A percentile compares a stretch with the other conserved stretches of the same genome.
These are phyloP conservation scores for Scheffersomyces titani DNA, from an alignment of 1,139 yeast species.

Conservation along the genomic window DNA sequence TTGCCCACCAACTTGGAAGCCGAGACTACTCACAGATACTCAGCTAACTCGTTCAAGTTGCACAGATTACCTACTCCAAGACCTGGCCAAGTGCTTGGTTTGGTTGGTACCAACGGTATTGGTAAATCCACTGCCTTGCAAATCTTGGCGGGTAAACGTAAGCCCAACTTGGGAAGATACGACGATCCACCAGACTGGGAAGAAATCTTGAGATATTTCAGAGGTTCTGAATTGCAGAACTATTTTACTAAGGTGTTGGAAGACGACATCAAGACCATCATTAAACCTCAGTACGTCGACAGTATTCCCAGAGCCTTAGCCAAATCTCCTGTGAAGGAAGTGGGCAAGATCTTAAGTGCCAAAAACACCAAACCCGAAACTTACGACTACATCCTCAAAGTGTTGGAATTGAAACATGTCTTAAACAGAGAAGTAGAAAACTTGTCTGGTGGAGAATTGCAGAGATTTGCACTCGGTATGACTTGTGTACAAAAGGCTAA, in stretches of 20 bases:
- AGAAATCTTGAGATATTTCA: conserved; percentile 83
- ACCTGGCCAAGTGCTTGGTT: conserved; percentile 97
- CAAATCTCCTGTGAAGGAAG: conserved; percentile 85
- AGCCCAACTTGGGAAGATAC: conserved; percentile 90
- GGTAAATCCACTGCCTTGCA: conserved; percentile 98
- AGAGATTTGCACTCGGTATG: conserved; percentile 97
- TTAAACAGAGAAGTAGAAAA: conserved; percentile 83
- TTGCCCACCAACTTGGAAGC: conserved; percentile 91
- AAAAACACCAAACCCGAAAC: conserved; percentile 68
- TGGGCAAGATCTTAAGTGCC: conserved; percentile 76
- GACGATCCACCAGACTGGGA: conserved; percentile 98
- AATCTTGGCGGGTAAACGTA: conserved; percentile 96
- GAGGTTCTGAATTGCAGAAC: conserved; percentile 97
- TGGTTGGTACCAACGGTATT: conserved; percentile 98
- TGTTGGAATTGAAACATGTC: conserved; percentile 72
- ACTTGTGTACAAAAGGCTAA: conserved; percentile 93
- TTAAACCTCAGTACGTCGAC: conserved; percentile 97
- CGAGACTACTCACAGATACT: conserved; percentile 94
- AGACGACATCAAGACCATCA: conserved; percentile 90
- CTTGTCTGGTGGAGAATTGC: conserved; percentile 97
- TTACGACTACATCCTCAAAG: conserved; percentile 61
- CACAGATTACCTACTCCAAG: conserved; percentile 98
- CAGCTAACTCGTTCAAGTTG: conserved; percentile 95
- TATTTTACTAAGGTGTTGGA: conserved; percentile 92
- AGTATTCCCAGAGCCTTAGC: conserved; percentile 91